Conservation (phyloP, 352 stramenopile species). For the Phytophthora hibernalis region DNA sequence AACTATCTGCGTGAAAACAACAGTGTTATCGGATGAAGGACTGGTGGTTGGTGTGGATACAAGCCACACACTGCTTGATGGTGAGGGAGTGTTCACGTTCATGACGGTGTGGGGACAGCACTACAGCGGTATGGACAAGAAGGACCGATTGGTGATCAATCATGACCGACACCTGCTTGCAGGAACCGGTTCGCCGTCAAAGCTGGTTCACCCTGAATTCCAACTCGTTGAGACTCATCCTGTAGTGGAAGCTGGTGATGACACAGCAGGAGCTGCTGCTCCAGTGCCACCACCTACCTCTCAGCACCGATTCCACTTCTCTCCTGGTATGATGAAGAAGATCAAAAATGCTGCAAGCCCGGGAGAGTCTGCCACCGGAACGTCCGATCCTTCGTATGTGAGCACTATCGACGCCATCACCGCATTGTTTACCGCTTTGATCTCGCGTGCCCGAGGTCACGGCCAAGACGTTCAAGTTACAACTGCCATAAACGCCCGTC, state of each 20-base stretch:
- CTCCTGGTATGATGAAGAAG: constrained; percentile 46
- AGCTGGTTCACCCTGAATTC: constrained; percentile 57
- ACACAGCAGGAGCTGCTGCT: background rate
- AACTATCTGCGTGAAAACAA: constrained; percentile 46
- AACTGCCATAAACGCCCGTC: constrained; percentile 58
- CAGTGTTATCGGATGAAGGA: constrained; percentile 53
- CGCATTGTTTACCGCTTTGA: constrained; percentile 56
- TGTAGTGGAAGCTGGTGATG: background rate
- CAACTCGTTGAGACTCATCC: constrained; percentile 12
- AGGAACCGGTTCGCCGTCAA: constrained; percentile 22
- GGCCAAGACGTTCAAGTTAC: constrained; percentile 52
- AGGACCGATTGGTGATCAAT: constrained; percentile 35
- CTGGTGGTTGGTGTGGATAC: constrained; percentile 54
- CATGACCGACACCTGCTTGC: constrained; percentile 52
- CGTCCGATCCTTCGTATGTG: constrained; percentile 37
- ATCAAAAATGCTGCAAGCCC: constrained; percentile 44
- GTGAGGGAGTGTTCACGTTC: constrained; percentile 63
- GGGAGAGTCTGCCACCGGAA: too few species aligned
- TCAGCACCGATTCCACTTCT: constrained; percentile 59
- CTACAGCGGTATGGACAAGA: constrained; percentile 44
- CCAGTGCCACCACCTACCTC: constrained; percentile 32
- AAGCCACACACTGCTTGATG: constrained; percentile 59
- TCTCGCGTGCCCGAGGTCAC: constrained; percentile 55
- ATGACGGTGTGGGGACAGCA: constrained; percentile 66
- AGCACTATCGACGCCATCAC: constrained; percentile 63